Base-by-base conservation (phyloP, 2,329 filamentous ascomycete genomes). In the Penicillium concentricum region DNA sequence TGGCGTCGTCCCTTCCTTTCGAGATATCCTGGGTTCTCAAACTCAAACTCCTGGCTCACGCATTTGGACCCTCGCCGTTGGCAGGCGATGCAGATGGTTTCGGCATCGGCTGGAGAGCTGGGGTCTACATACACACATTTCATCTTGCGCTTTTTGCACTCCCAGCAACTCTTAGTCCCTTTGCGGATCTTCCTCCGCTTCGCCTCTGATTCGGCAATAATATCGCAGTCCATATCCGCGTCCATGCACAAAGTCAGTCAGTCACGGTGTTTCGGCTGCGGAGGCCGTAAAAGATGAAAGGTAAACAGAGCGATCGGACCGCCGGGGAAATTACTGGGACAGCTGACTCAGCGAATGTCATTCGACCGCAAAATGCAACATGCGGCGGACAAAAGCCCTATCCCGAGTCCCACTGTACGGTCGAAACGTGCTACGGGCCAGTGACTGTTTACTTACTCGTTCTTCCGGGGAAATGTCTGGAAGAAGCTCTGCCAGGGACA, bases 21-120 rank as follows among this genome's bases (percentile, higher is more conserved):
- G 18, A 22, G 18, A 41, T 41, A 6, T 41, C 20, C 38, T 22
- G 12, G 18, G 9, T 44, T 44, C 22, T 28, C 15, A 28, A 24
- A 44, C 16, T 28, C 24, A 44, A 76, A 76, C 44, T 82, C 80
- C 59, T 85, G 82, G 58, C 79, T 75, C 34, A 82, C 63, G 54
- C 82, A 83, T 39, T 53, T 59, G 6, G 51, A 51, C 1, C 57
- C 59, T 8, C 64, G 64, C 12, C 55, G 56, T 26, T 54, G 51
- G 41, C 64, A 67, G 4, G 58, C 54, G 28, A 52, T 34, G n/a
- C 65, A 67, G 6, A 56, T 46, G 4, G 39, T 12, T 2, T 41
- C 18, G 38, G 18, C 13, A 22, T 41, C 38, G 38, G 20, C 38
- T 41, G 38, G 38, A 41, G 38, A 41, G 38, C 5, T 15, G 6